A percentile compares a stretch with the other conserved stretches of the same genome.
These are phyloP conservation scores for Aspergillus sp. DNA, from an alignment of 2,329 filamentous ascomycete species.

Conservation along the genomic window DNA sequence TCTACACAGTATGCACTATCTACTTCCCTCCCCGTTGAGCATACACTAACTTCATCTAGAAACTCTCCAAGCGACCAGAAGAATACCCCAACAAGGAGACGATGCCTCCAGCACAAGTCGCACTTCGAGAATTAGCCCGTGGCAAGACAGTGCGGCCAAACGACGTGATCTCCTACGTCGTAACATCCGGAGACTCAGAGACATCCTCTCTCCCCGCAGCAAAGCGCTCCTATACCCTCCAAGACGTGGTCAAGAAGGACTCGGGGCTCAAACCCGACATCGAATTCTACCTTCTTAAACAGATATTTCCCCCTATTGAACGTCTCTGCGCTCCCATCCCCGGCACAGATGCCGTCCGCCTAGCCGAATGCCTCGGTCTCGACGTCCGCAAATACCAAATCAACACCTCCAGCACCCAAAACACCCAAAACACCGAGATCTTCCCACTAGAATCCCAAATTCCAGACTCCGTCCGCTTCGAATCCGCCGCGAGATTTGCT, in stretches of 20 bases:
- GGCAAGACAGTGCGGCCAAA: constrained; percentile 89
- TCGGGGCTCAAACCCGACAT: constrained; percentile 79
- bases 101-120: constrained; percentile 97
- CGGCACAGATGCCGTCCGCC: constrained; percentile 83
- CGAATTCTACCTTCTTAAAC: constrained; percentile 98
- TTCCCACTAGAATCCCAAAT: constrained; percentile 93
- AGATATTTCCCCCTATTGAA: constrained; percentile 96
- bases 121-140: constrained; percentile 79
- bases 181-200: constrained; percentile 68
- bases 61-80: constrained; percentile 88
- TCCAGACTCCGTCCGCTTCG: constrained; percentile 85
- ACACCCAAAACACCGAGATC: constrained; percentile 66
- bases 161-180: constrained; percentile 94
- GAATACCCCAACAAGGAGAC: constrained; percentile 92
- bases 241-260: constrained; percentile 78
- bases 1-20: constrained; percentile 66
- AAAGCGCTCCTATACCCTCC: constrained; percentile 83
- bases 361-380: constrained; percentile 91
- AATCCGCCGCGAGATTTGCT: constrained; percentile 71
- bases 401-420: constrained; percentile 56
- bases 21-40: too few relatives aligned
- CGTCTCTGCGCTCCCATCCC: constrained; percentile 94
- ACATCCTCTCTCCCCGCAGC: constrained; percentile 65
- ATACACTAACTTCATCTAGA: constrained; percentile 45
- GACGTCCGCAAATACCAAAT: constrained; percentile 85